Base-by-base conservation (phyloP, 2,329 filamentous ascomycete species). In the Cercospora brassicicola region DNA sequence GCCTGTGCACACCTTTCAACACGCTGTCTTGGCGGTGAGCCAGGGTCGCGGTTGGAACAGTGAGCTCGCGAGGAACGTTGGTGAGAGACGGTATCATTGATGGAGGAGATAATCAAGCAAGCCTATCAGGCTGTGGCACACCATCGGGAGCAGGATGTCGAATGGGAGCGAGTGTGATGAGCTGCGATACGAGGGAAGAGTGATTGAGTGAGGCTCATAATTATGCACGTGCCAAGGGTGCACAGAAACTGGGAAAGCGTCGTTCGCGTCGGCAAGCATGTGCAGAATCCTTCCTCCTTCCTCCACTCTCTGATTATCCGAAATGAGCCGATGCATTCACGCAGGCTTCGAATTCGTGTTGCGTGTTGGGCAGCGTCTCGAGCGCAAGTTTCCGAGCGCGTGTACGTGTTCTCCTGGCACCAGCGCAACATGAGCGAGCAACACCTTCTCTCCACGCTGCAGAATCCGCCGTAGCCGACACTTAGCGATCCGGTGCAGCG, bases 1-100 rank as follows among this genome's bases (percentile, higher is more conserved):
- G 31, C 68, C 68, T 6, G 55, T 51, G 11, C 68, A 66, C 18
- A 70, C 68, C 5, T 70, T 68, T 39, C 59, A 64, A 13, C 31
- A 64, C 26, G 68, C 68, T 10, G 42, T 66, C 36, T 39, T 39
- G 36, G 36, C 36, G 36, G 36, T n/a, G 4, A 39, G 36, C 36
- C 36, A 15, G 36, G 36, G 36, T 39, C 36, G 36, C 13, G 36
- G 5, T 39, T 15, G 36, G 36, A 8, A n/a, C 36, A 39, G 36
- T 8, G 36, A 39, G 6, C 4, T 39, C 36, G 36, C 36, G 33
- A 36, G 33, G 11, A 36, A 6, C 11, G 33, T 36, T 4, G 33
- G 33, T 36, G 33, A 36, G 33, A 13, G 33, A 36, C 33, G 5
- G 13, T 36, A 36, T 36, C 33, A 36, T 13, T 36, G 33, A 36